These are phyloP conservation scores for Parietaria judaica DNA, from an alignment of 306 rosid genomes.

Conservation along the genomic window DNA sequence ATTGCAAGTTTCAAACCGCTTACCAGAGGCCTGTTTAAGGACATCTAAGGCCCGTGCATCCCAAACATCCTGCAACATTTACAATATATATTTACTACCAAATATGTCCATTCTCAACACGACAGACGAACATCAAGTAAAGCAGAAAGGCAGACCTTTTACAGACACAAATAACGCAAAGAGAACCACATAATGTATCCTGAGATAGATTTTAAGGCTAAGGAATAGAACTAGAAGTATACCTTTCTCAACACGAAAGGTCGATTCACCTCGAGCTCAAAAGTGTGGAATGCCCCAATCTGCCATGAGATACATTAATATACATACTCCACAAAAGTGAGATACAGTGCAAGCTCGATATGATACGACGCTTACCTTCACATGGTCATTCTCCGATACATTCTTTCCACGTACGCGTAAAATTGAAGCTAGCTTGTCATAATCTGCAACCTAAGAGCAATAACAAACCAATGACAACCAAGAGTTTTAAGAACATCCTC, in stretches of 20 bases:
- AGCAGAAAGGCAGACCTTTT: neutral
- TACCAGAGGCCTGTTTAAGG: constrained; percentile 34
- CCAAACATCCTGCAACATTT: constrained; percentile 61
- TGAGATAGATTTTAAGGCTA: no score
- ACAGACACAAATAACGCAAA: neutral
- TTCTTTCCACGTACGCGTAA: constrained; percentile 91
- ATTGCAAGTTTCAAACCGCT: neutral
- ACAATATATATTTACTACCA: neutral
- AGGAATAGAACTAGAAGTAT: no score
- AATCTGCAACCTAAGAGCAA: constrained; percentile 60
- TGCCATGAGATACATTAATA: constrained; percentile 30
- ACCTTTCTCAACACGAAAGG: constrained; percentile 96
- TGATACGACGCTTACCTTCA: constrained; percentile 50
- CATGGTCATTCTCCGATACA: constrained; percentile 72
- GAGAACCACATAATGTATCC: no score
- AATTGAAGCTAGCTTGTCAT: constrained; percentile 72
- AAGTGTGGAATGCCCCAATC: constrained; percentile 92
- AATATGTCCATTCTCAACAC: neutral
- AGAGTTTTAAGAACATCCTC: no score
- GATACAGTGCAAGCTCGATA: neutral
- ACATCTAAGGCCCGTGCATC: constrained; percentile 76
- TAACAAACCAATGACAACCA: no score
- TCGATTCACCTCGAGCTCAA: constrained; percentile 87
- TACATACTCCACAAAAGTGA: constrained; percentile 1
- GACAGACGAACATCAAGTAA: neutral